These are phyloP conservation scores for Fusarium cyanostomum DNA, from an alignment of 2,329 filamentous ascomycete genomes.

Conservation along the genomic window DNA sequence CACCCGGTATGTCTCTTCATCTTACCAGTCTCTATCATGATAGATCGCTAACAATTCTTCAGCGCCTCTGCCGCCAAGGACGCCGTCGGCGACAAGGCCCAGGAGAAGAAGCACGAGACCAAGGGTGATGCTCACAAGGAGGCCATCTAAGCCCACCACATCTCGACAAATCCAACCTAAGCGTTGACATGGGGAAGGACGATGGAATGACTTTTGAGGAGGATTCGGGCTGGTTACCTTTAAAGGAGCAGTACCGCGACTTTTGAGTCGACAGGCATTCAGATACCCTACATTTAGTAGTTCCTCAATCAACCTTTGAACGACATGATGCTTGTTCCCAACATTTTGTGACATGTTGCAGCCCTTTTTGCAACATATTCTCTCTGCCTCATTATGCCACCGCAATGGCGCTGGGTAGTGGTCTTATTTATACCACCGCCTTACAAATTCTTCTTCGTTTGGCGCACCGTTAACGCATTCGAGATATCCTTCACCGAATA, in stretches of 20 bases:
- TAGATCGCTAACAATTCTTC: conserved; percentile 29
- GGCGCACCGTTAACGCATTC: conserved; percentile 56
- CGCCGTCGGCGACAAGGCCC: conserved; percentile 57
- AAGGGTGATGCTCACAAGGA: conserved; percentile 56
- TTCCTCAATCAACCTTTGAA: conserved; percentile 31
- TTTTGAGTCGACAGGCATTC: conserved; percentile 27
- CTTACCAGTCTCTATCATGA: too few species aligned
- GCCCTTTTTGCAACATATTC: background rate
- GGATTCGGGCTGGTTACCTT: conserved; percentile 6
- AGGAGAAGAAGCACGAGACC: conserved; percentile 53
- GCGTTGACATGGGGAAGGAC: background rate
- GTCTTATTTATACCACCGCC: too few species aligned
- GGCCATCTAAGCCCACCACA: conserved; percentile 45
- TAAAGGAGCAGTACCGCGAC: background rate
- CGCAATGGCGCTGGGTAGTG: too few species aligned
- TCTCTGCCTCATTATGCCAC: background rate
- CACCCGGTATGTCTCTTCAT: conserved; percentile 58
- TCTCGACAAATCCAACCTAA: background rate
- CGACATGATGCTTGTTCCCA: background rate
- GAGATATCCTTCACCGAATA: conserved; percentile 65
- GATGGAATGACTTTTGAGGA: conserved; percentile 8
- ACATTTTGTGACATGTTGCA: background rate
- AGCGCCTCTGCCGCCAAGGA: conserved; percentile 61
- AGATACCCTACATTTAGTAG: conserved; percentile 41
- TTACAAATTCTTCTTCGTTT: conserved; percentile 46